Percentiles rank a stretch among this genome's conserved stretches.
Evolutionary conservation across 352 stramenopile species (phyloP).

Genomic region (Phytophthora pseudosyringae): DNA sequence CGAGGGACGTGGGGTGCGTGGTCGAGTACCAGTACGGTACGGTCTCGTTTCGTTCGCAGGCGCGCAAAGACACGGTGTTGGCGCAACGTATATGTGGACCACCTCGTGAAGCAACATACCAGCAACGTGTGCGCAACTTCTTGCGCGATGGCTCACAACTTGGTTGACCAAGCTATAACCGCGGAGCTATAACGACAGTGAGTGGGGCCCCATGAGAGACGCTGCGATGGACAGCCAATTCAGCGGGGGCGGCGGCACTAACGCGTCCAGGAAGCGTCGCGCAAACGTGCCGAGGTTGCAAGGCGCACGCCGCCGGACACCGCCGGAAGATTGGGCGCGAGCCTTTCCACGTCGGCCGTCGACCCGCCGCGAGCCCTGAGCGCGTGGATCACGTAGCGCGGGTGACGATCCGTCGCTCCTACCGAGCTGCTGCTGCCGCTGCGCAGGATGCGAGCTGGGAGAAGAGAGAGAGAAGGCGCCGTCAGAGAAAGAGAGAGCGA

Average conservation of each 20-base stretch:
- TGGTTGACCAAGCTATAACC: background rate
- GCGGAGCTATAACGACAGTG: background rate
- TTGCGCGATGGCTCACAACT: background rate
- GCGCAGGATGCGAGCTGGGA: no score
- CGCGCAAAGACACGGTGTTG: background rate
- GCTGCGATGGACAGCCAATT: background rate
- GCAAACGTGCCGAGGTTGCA: conserved; percentile 12
- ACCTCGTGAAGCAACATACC: background rate
- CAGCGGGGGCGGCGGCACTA: background rate
- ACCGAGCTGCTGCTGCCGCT: no score
- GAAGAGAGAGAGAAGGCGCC: background rate
- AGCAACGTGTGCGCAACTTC: background rate
- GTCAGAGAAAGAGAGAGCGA: no score
- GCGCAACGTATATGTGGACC: conserved; percentile 10
- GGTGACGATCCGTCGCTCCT: background rate
- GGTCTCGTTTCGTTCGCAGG: background rate
- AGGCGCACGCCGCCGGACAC: background rate
- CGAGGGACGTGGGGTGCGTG: conserved; percentile 13
- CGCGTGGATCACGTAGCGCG: background rate
- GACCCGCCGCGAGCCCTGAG: conserved; percentile 7
- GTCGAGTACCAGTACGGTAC: no score
- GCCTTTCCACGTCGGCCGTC: conserved; percentile 7
- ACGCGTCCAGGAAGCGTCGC: conserved; percentile 9
- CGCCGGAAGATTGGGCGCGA: conserved; percentile 19
- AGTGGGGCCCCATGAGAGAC: background rate